Base-by-base conservation (phyloP, 176 grass and related monocot species). In the Oryza officinalis region DNA sequence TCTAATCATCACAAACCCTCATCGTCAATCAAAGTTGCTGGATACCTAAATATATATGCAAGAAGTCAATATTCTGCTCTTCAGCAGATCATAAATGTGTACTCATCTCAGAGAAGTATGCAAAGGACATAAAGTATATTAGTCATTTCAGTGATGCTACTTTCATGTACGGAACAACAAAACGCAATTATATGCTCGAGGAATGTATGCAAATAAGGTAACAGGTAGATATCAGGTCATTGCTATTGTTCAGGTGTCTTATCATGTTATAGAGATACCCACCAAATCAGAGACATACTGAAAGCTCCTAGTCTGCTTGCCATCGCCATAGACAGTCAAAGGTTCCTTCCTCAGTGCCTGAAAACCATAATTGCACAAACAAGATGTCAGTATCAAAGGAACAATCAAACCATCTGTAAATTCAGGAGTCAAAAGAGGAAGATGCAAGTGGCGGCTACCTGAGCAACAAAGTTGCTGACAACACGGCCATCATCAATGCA, bases 221-320 rank as follows among this genome's bases (percentile, higher is more conserved):
- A 65, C 31, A 64, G 38, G 49, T 3, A 76, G 72, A 50, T 83
- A 22, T 72, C 59, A 46, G 32, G 32, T 10, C 11, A 44, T 84
- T 60, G 47, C 12, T 4, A 74, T 14, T 60, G 45, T 52, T 30
- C 14, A 79, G 20, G 59, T 44, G 5, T 78, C 31, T 18, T 54
- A 79, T 60, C 3, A 5, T 10, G 33, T 37, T 10, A 60, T 27
- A 73, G 22, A 46, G 46, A 4, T n/a, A 81, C 79, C 17, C 13
- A 97, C 94, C 89, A 97, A 81, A 90, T 96, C 94, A 15, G 91
- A 96, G 27, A 96, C 94, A 30, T 93, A 96, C 45, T 96, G 94
- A 86, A 96, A 96, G 78, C 94, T 96, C 86, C 94, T 90, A 23
- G 94, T 97, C 84, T 97, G 91, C 73, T 97, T 94, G 43, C 94